Evolutionary conservation across 2,329 filamentous ascomycete species (phyloP).

Genomic region (Cytospora paraplurivora): DNA sequence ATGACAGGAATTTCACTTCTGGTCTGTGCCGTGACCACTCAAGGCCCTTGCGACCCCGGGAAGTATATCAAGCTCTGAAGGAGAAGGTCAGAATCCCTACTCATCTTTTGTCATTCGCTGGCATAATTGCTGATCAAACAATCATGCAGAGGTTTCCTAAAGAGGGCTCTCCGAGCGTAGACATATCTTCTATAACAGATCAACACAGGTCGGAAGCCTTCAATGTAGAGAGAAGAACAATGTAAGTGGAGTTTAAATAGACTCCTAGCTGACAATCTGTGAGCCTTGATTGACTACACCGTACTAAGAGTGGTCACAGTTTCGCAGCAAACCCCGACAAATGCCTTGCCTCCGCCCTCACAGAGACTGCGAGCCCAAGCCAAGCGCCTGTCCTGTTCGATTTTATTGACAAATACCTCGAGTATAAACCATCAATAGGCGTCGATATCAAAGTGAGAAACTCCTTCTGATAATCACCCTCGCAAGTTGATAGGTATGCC

Average conservation of each 20-base stretch:
- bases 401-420: conserved; percentile 8
- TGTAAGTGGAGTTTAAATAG: not conserved
- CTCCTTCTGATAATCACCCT: no score
- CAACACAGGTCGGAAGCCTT: not conserved
- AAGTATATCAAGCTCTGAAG: not conserved
- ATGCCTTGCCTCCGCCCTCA: not conserved
- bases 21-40: not conserved
- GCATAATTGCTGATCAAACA: not conserved
- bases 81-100: not conserved
- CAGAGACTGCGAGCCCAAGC: not conserved
- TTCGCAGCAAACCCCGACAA: not conserved
- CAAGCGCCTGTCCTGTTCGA: conserved; percentile 6
- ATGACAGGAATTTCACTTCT: conserved; percentile 13
- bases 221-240: conserved; percentile 4
- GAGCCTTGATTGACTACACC: not conserved
- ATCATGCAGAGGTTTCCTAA: not conserved
- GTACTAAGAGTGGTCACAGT: not conserved
- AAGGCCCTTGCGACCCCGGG: not conserved
- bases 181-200: accelerated
- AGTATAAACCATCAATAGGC: not conserved
- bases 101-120: accelerated
- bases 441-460: not conserved
- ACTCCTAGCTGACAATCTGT: no score
- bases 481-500: not conserved
- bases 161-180: accelerated